Evolutionary conservation across 805 yeast species (phyloP), one percentile per base, ranked within the genome.

Genomic region (Saccharomyces eubayanus): DNA sequence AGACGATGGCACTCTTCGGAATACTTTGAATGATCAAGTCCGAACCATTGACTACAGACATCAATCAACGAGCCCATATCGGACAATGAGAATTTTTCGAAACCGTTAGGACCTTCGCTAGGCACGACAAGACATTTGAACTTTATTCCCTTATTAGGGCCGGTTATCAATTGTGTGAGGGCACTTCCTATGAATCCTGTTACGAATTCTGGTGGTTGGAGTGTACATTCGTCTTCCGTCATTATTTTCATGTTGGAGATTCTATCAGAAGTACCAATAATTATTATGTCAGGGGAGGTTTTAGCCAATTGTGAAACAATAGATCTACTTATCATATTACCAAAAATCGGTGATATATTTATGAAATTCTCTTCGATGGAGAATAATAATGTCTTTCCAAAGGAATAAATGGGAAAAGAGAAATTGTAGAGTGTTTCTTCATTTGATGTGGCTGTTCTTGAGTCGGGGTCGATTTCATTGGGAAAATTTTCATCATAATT

Each of bases 71-170:
- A 60, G 30, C 66, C 63, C 61, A 70, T 64, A 3, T 63, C 53
- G 1, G 54, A 57, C 24, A 60, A 28, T 3, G 66, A 76, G 9
- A 81, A 65, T 59, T 78, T 82, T 57, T 83, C 87, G 63, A 72
- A 81, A 2, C 85, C 85, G 2, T 77, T 72, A 21, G 80, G 83
- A 5, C 88, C 88, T 66, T 83, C 87, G 46, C 85, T 76, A 56
- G 82, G 81, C 47, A 67, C 55, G 51, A 66, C 40, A 54, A 58
- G 8, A 31, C 64, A 55, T 45, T 53, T 31, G 56, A 60, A 54
- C 3, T 55, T 49, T 24, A 54, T 40, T n/a, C 57, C 9, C 31
- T 53, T 48, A 27, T 51, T 58, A 61, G 3, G 14, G 16, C 43
- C 43, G 30, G 30, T 21, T 31, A 58, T 24, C 31, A 65, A 20